Percentiles rank a stretch among this genome's conserved stretches.
phyloP scores from a whole-genome alignment of 2,329 filamentous ascomycete species.

The Stachybotrys echinatus region DNA sequence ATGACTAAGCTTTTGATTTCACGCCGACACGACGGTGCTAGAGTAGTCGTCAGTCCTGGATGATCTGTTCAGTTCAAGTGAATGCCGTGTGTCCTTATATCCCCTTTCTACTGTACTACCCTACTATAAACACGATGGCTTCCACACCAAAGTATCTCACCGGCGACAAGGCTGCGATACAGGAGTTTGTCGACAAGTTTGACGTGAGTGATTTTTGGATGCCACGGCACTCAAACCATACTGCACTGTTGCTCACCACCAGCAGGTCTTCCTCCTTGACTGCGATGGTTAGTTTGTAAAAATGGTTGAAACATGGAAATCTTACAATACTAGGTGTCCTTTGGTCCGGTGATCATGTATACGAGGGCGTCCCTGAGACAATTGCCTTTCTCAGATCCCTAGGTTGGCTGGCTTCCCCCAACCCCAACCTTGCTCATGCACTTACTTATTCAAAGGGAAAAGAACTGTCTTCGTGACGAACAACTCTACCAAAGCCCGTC shows the following conservation, averaged over 20 bases:
- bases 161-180: conserved; percentile 70
- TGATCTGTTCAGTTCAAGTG: background rate
- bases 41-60: too few species aligned
- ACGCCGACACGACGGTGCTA: too few species aligned
- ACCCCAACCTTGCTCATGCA: conserved; percentile 1
- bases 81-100: too few species aligned
- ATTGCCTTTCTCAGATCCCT: conserved; percentile 74
- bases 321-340: conserved; percentile 64
- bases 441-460: conserved; percentile 57
- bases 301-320: background rate
- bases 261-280: conserved; percentile 85
- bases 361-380: conserved; percentile 79
- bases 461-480: conserved; percentile 95
- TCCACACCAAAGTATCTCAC: conserved; percentile 60
- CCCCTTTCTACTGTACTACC: too few species aligned
- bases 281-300: conserved; percentile 73
- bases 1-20: background rate
- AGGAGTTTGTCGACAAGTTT: conserved; percentile 82
- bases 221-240: background rate
- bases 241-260: conserved; percentile 1
- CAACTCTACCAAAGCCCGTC: conserved; percentile 94
- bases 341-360: conserved; percentile 92
- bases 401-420: conserved; percentile 45
- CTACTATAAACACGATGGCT: conserved; percentile 14
- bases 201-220: conserved; percentile 62